Percentiles rank a stretch among this genome's conserved stretches.
Evolutionary conservation across 306 rosid species (phyloP).

Genomic region (Vigna mungo): DNA sequence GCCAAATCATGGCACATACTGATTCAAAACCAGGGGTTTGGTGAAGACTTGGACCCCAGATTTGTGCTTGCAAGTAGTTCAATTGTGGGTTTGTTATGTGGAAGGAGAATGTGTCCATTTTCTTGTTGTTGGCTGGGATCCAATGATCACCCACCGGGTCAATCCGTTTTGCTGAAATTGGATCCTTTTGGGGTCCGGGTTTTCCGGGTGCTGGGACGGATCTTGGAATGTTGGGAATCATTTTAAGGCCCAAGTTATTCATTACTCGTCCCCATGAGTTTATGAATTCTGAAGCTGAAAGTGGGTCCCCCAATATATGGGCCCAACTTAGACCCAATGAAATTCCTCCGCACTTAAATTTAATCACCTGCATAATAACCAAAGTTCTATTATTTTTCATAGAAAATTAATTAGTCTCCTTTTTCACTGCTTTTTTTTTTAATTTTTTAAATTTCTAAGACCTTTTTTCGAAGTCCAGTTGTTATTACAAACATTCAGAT

Average conservation of each 20-base stretch:
- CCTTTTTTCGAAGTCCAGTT: no score
- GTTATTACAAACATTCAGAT: no score
- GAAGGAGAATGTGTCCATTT: constrained; percentile 79
- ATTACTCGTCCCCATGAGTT: constrained; percentile 50
- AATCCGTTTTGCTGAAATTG: constrained; percentile 53
- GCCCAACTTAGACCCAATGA: constrained; percentile 91
- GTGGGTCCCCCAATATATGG: constrained; percentile 72
- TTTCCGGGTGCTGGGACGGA: not conserved
- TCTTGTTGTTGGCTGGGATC: constrained; percentile 58
- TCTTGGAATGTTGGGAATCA: constrained; percentile 38
- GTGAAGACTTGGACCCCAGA: constrained; percentile 48
- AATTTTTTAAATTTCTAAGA: no score
- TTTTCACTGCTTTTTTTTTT: no score
- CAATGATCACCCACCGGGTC: constrained; percentile 87
- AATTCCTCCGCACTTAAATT: constrained; percentile 73
- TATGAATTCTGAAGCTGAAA: constrained; percentile 61
- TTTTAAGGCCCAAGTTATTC: constrained; percentile 15
- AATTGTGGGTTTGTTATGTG: constrained; percentile 57
- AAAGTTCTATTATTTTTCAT: not conserved
- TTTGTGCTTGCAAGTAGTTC: constrained; percentile 48
- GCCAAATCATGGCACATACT: constrained; percentile 75
- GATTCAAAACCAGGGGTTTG: constrained; percentile 69
- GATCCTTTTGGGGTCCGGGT: constrained; percentile 30
- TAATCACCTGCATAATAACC: constrained; percentile 53
- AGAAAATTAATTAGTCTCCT: not conserved